These are phyloP conservation scores for Bidens hawaiensis DNA, from an alignment of 140 eudicot genomes.

Conservation along the genomic window DNA sequence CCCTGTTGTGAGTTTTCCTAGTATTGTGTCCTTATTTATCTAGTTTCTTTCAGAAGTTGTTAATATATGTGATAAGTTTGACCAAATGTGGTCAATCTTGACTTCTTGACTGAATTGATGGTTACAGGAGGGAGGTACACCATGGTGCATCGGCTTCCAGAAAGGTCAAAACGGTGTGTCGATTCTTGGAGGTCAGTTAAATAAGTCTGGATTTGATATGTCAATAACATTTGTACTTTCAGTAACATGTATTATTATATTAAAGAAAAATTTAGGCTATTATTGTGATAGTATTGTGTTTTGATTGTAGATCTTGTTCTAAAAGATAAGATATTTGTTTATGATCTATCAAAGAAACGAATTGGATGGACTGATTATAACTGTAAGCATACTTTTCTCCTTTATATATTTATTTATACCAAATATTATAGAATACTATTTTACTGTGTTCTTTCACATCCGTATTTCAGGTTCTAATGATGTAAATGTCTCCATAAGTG, in stretches of 20 bases:
- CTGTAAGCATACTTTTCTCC: constrained; percentile 45
- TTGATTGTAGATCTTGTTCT: constrained; percentile 68
- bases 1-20: constrained; percentile 44
- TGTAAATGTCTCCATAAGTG: constrained; percentile 78
- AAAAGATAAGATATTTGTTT: constrained; percentile 79
- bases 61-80: too few species aligned
- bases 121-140: constrained; percentile 76
- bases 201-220: not conserved
- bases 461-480: constrained; percentile 59
- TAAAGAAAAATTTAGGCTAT: too few species aligned
- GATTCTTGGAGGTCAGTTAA: constrained; percentile 87
- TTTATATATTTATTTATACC: not conserved
- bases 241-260: not conserved
- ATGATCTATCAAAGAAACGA: constrained; percentile 66
- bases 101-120: not conserved
- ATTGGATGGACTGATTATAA: constrained; percentile 94
- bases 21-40: not conserved
- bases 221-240: too few species aligned
- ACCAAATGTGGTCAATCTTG: not conserved
- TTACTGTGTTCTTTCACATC: not conserved
- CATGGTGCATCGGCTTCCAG: constrained; percentile 96
- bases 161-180: constrained; percentile 64
- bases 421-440: not conserved
- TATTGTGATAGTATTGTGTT: too few species aligned
- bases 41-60: not conserved